A percentile compares a stretch with the other conserved stretches of the same genome.
Evolutionary conservation across 2,329 filamentous ascomycete species (phyloP).

Genomic region (Paraphaeosphaeria sporulosa): DNA sequence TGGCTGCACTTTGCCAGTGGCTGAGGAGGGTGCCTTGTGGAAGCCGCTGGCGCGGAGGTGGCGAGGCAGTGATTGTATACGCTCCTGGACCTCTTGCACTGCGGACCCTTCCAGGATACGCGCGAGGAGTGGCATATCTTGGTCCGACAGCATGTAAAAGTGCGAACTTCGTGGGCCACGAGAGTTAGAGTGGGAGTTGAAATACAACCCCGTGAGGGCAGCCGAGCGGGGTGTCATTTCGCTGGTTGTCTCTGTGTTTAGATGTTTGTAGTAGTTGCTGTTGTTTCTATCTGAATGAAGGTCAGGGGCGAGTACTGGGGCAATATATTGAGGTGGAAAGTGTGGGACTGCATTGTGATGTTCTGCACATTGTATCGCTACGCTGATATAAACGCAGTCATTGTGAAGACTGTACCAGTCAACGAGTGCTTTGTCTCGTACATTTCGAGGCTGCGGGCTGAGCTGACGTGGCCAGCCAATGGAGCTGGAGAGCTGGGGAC

Average conservation of each 20-base stretch:
- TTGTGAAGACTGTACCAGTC: not conserved
- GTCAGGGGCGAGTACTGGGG: not conserved
- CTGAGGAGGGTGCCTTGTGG: conserved; percentile 6
- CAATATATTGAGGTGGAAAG: not conserved
- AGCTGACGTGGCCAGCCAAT: not conserved
- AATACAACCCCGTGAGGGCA: not conserved
- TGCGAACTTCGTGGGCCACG: not conserved
- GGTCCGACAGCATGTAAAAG: conserved; percentile 9
- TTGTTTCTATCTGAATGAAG: no score
- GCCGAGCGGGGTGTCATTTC: not conserved
- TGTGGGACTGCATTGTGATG: not conserved
- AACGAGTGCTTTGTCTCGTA: not conserved
- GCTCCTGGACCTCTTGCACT: not conserved
- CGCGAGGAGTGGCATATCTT: conserved; percentile 36
- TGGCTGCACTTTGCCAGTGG: conserved; percentile 11
- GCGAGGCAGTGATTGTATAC: conserved; percentile 25
- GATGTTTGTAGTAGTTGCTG: not conserved
- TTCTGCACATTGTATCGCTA: not conserved
- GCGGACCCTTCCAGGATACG: conserved; percentile 26
- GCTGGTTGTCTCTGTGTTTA: not conserved
- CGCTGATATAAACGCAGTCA: not conserved
- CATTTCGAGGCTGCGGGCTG: not conserved
- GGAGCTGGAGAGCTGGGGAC: not conserved
- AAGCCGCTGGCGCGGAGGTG: conserved; percentile 25
- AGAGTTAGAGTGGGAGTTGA: not conserved